phyloP scores from a whole-genome alignment of 768 basidiomycete species.

The Candolleomyces aberdarensis region DNA sequence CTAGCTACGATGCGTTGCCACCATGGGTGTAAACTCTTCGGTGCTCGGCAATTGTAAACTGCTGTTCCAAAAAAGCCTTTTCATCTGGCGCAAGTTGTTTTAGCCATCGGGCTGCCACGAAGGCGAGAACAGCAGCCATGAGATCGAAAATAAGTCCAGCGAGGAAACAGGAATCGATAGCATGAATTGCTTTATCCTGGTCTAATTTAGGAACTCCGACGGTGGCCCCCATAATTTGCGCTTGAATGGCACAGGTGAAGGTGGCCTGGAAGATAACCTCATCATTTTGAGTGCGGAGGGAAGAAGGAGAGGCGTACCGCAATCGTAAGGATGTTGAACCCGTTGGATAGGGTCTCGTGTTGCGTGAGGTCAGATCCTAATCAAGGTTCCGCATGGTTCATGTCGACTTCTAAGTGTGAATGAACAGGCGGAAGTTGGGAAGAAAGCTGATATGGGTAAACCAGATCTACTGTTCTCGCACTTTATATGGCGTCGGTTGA shows the following conservation, averaged over 20 bases:
- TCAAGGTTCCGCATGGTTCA: too few relatives aligned
- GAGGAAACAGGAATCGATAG: constrained; percentile 10
- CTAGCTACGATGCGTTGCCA: constrained; percentile 1
- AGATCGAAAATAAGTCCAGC: constrained; percentile 10
- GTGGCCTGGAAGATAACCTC: constrained; percentile 1
- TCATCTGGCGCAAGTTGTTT: constrained; percentile 6
- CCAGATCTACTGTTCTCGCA: too few relatives aligned
- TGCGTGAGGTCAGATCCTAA: background rate
- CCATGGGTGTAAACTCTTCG: background rate
- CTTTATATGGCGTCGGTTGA: too few relatives aligned
- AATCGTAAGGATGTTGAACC: constrained; percentile 9
- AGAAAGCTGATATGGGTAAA: too few relatives aligned
- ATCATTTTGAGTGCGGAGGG: background rate
- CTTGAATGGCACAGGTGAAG: constrained; percentile 11
- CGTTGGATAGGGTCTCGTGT: constrained; percentile 3
- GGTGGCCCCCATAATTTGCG: constrained; percentile 7
- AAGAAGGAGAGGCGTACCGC: constrained; percentile 1
- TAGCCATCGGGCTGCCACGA: constrained; percentile 11
- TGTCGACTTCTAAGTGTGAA: too few relatives aligned
- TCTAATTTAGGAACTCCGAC: background rate
- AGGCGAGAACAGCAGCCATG: constrained; percentile 8
- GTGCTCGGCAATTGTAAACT: background rate
- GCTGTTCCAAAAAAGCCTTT: constrained; percentile 1
- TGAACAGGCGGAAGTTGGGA: too few relatives aligned
- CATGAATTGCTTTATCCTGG: constrained; percentile 5